Percentiles rank a stretch among this genome's conserved stretches.
These are phyloP conservation scores for Cytospora mali DNA, from an alignment of 2,329 filamentous ascomycete genomes.

Conservation along the genomic window DNA sequence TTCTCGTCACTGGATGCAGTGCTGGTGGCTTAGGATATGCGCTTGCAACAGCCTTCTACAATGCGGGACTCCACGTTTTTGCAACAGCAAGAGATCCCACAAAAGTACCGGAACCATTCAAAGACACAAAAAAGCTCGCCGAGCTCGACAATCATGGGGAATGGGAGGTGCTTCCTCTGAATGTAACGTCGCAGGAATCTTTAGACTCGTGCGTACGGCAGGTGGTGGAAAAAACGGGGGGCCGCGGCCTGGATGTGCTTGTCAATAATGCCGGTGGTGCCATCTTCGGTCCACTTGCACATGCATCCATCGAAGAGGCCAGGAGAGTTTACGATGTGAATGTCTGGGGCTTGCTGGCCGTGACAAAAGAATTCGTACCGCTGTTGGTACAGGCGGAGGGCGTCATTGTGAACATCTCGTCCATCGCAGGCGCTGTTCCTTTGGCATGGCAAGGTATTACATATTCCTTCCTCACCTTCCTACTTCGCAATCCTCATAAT, in stretches of 20 bases:
- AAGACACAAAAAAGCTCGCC: too few relatives aligned
- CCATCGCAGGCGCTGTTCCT: constrained; percentile 17
- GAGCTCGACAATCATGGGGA: constrained; percentile 31
- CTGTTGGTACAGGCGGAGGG: constrained; percentile 36
- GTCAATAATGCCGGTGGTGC: constrained; percentile 47
- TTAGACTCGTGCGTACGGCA: constrained; percentile 30
- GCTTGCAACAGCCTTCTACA: constrained; percentile 36
- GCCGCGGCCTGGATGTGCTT: constrained; percentile 39
- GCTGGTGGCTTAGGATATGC: constrained; percentile 37
- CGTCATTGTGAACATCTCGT: constrained; percentile 33
- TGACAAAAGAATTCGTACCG: constrained; percentile 42
- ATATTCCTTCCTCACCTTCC: too few relatives aligned
- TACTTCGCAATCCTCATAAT: too few relatives aligned
- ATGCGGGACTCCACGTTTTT: constrained; percentile 34
- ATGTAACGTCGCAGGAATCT: constrained; percentile 35
- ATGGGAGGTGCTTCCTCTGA: constrained; percentile 36
- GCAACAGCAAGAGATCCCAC: constrained; percentile 35
- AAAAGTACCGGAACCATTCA: too few relatives aligned
- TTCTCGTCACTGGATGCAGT: constrained; percentile 41
- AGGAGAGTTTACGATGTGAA: constrained; percentile 46
- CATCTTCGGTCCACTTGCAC: constrained; percentile 41
- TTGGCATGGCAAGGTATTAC: constrained; percentile 30
- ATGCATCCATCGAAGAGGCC: constrained; percentile 39
- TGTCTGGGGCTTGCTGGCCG: constrained; percentile 40
- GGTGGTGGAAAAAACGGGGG: constrained; percentile 35